Conservation (phyloP, 768 basidiomycete species). For the Sistotremastrum niveocremeum region DNA sequence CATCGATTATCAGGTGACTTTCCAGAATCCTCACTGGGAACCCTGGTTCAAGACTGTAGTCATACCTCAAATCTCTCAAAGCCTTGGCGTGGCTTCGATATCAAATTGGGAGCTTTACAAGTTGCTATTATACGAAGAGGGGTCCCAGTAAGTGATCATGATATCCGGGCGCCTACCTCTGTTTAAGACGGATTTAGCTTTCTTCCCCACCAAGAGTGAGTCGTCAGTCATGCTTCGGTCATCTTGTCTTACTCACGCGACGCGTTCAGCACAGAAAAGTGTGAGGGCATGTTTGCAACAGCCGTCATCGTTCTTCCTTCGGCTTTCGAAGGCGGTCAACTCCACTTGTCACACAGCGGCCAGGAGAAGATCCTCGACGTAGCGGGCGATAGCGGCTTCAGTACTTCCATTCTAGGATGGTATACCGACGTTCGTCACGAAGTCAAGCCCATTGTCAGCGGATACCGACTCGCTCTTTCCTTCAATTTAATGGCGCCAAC, state of each 20-base stretch:
- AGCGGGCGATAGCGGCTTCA: slow-evolving; percentile 16
- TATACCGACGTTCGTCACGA: slow-evolving; percentile 40
- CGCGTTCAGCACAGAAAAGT: slow-evolving; percentile 28
- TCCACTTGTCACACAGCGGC: slow-evolving; percentile 27
- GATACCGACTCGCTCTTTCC: slow-evolving; percentile 36
- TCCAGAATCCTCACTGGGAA: slow-evolving; percentile 29
- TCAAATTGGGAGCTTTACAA: slow-evolving; percentile 27
- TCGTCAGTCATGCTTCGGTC: neutral
- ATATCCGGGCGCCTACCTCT: too few species aligned
- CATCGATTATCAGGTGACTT: slow-evolving; percentile 16
- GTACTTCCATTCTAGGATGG: slow-evolving; percentile 32
- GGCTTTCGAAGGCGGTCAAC: slow-evolving; percentile 30
- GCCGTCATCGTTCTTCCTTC: slow-evolving; percentile 35
- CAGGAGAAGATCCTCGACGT: slow-evolving; percentile 23
- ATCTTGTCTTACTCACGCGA: too few species aligned
- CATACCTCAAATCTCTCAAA: slow-evolving; percentile 19
- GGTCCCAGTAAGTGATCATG: slow-evolving; percentile 30
- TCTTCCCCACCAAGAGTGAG: slow-evolving; percentile 34
- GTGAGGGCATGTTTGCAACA: slow-evolving; percentile 37
- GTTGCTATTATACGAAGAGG: slow-evolving; percentile 33
- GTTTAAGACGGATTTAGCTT: slow-evolving; percentile 16
- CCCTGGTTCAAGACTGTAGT: slow-evolving; percentile 19
- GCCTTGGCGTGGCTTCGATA: slow-evolving; percentile 22
- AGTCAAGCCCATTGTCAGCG: slow-evolving; percentile 33
- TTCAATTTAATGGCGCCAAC: slow-evolving; percentile 36